Evolutionary conservation across 2,329 filamentous ascomycete genomes (phyloP).

Genomic region (Aspergillus fumigatus): DNA sequence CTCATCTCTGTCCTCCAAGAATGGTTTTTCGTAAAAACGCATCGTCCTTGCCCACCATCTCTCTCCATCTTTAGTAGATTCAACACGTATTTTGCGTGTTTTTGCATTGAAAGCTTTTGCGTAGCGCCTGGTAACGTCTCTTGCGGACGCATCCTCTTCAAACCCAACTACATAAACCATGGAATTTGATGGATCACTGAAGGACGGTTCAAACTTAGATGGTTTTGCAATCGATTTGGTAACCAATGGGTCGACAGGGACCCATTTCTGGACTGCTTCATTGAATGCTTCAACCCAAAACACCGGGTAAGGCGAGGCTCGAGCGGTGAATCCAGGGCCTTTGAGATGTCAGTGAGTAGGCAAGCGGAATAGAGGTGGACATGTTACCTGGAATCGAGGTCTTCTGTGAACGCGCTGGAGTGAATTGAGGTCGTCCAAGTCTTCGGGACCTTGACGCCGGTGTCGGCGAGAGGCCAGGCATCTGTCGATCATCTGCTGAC

Average conservation of each 20-base stretch:
- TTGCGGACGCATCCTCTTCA: conserved; percentile 69
- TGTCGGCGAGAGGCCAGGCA: conserved; percentile 9
- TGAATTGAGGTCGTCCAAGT: conserved; percentile 35
- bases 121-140: conserved; percentile 85
- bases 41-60: conserved; percentile 53
- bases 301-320: conserved; percentile 72
- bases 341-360: conserved; percentile 18
- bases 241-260: conserved; percentile 78
- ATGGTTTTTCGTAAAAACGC: conserved; percentile 38
- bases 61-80: conserved; percentile 55
- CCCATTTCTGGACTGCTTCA: conserved; percentile 82
- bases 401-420: conserved; percentile 16
- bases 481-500: conserved; percentile 25
- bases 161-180: conserved; percentile 84
- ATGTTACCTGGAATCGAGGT: conserved; percentile 18
- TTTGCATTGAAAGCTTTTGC: conserved; percentile 86
- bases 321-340: conserved; percentile 44
- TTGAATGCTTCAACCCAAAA: conserved; percentile 96
- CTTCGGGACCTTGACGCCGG: conserved; percentile 22
- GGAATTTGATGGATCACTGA: conserved; percentile 68
- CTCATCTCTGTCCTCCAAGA: conserved; percentile 65
- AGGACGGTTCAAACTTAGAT: conserved; percentile 73
- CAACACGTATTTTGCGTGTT: conserved; percentile 75
- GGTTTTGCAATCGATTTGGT: conserved; percentile 75
- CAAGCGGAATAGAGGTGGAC: not conserved